phyloP scores from a whole-genome alignment of 495 filamentous ascomycete genomes.

The Neurospora tetrasperma region DNA sequence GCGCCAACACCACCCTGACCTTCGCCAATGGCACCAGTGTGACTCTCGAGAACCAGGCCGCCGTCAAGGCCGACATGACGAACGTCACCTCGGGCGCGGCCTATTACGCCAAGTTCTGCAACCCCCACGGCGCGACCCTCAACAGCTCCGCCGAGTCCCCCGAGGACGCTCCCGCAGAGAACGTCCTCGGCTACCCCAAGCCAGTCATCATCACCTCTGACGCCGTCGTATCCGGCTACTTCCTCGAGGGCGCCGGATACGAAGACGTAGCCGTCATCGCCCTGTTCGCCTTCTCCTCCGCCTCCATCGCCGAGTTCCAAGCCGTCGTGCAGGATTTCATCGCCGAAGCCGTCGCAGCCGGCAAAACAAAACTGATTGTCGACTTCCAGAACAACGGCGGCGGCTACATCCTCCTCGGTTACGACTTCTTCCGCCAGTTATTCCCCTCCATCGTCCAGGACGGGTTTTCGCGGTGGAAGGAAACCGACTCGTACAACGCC shows the following conservation, averaged over 20 bases:
- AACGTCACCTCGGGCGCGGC: slow-evolving; percentile 5
- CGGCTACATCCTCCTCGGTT: slow-evolving; percentile 35
- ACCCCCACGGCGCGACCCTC: background rate
- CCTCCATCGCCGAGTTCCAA: slow-evolving; percentile 25
- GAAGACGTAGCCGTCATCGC: slow-evolving; percentile 29
- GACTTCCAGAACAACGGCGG: slow-evolving; percentile 45
- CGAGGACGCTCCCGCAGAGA: background rate
- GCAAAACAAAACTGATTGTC: slow-evolving; percentile 42
- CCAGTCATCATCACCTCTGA: slow-evolving; percentile 34
- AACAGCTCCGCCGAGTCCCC: background rate
- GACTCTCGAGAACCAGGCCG: slow-evolving; percentile 10
- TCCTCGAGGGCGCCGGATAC: slow-evolving; percentile 30
- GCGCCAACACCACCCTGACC: slow-evolving; percentile 17
- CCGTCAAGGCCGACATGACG: slow-evolving; percentile 9
- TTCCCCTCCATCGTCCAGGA: slow-evolving; percentile 20
- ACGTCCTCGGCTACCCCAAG: slow-evolving; percentile 38
- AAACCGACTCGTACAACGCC: slow-evolving; percentile 22
- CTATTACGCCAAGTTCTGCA: slow-evolving; percentile 17
- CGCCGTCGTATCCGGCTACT: slow-evolving; percentile 40
- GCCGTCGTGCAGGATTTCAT: slow-evolving; percentile 30
- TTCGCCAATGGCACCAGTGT: slow-evolving; percentile 12
- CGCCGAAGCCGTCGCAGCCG: slow-evolving; percentile 21
- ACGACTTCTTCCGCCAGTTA: slow-evolving; percentile 30
- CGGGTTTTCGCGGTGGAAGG: slow-evolving; percentile 16
- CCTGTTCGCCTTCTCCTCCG: slow-evolving; percentile 12